Base-by-base conservation (phyloP, 148 eudicot genomes). In the Euryodendron excelsum region DNA sequence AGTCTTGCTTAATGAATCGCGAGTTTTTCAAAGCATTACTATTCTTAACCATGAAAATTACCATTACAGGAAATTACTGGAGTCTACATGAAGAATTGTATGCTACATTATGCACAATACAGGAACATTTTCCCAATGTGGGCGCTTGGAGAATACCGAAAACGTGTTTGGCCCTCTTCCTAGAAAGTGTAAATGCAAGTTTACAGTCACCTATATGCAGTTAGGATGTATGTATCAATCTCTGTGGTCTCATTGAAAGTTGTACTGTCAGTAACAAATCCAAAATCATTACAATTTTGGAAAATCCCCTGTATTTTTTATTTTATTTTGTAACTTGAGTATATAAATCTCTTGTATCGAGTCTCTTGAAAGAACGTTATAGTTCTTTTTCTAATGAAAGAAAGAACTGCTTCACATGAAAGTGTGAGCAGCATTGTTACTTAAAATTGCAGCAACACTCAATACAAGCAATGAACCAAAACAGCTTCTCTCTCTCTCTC, bases 81-180 rank as follows among this genome's bases (percentile, higher is more conserved):
- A 64, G 87, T 84, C 10, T 85, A 77, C 82, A 84, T 84, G 87
- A 88, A 88, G 84, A 88, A 85, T 27, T 88, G 88, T 37, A 88
- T 88, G 87, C 31, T 88, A 30, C 90, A 88, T 63, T 88, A 85
- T 48, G 85, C 88, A 56, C 80, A 79, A 50, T 85, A 88, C 76
- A 85, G 88, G 55, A 88, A 85, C 78, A 88, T 88, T 14, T 88
- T 85, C 69, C 84, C 90, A 8, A 39, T 85, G 71, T 85, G 90
- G 90, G 90, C 90, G 14, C 81, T 87, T 9, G 84, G 84, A 76
- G 90, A 83, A 64, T 87, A 87, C 61, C 88, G 86, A 41, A 87
- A 85, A 60, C 83, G 76, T 33, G 85, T 87, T 14, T 81, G 84
- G 84, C 53, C 82, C 13, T 73, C 82, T 68, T 55, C 37, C 68